Base-by-base conservation (phyloP, 1,139 yeast species). In the Saccharomyces hybrid region DNA sequence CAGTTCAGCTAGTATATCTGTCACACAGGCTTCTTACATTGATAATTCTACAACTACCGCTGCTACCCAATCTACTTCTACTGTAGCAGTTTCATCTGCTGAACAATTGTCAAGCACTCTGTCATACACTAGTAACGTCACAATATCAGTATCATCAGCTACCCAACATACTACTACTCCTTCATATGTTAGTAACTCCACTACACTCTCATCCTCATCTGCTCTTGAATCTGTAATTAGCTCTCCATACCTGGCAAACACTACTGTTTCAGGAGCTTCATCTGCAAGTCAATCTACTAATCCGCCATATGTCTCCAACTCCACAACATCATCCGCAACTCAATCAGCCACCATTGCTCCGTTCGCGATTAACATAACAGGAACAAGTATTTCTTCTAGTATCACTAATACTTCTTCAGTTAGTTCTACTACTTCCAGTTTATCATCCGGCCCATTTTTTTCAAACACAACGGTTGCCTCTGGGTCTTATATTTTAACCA, bases 251-350 rank as follows among this genome's bases (percentile, higher is more conserved):
- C n/a, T 23, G 28, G 27, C 48, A 5, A 34, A 31, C 51, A 14
- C 32, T 32, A 46, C 20, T 46, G 49, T 49, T 49, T n/a, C n/a
- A 27, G 50, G 31, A 26, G 27, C 27, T 26, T 26, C 27, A 26
- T 26, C 48, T 48, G 28, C 27, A 26, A 26, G 27, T 26, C 27
- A 26, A 26, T 26, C 23, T 5, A 54, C 50, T 44, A 55, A 52
- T n/a, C 41, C 52, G 23, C 51, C 31, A 44, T 48, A 44, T 13
- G 52, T 55, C 13, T 53, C 51, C 31, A 49, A 49, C 16, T 34
- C 42, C 20, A 34, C 42, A 16, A 14, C 52, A 28, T 46, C 49
- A n/a, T 47, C 57, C n/a, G 44, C 42, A 7, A 57, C 60, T 8
- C 52, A 54, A 13, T 52, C 56, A 11, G 59, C 56, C 5, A 42